These are phyloP conservation scores for Colletotrichum cordylinicola DNA, from an alignment of 2,329 filamentous ascomycete genomes.

Conservation along the genomic window DNA sequence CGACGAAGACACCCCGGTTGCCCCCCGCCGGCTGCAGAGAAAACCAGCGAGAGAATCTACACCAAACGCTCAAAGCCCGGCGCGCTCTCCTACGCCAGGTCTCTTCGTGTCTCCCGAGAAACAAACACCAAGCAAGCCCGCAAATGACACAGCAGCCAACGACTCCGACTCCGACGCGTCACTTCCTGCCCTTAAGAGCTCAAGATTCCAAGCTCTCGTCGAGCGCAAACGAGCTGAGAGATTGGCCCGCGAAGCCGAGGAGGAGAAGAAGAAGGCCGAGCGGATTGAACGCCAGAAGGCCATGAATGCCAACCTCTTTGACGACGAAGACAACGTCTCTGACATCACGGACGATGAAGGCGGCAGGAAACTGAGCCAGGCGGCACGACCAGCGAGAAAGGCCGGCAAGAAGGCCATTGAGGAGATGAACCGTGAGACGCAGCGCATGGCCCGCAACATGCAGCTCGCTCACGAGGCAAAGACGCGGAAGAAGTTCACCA, in stretches of 20 bases:
- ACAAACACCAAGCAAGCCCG: slow-evolving; percentile 33
- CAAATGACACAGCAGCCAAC: slow-evolving; percentile 24
- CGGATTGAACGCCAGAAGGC: slow-evolving; percentile 41
- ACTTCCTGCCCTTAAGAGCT: slow-evolving; percentile 53
- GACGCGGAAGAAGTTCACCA: slow-evolving; percentile 90
- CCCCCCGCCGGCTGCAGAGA: slow-evolving; percentile 45
- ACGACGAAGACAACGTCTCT: slow-evolving; percentile 58
- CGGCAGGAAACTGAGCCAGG: slow-evolving; percentile 72
- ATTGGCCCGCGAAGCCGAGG: slow-evolving; percentile 68
- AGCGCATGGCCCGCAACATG: slow-evolving; percentile 87
- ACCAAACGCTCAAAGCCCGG: slow-evolving; percentile 34
- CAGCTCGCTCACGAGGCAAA: slow-evolving; percentile 89
- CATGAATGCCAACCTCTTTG: slow-evolving; percentile 39
- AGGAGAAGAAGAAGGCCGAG: slow-evolving; percentile 54
- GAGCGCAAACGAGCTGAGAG: slow-evolving; percentile 76
- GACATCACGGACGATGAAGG: slow-evolving; percentile 67
- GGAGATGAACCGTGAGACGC: slow-evolving; percentile 94
- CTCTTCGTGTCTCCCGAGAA: slow-evolving; percentile 62
- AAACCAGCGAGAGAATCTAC: slow-evolving; percentile 38
- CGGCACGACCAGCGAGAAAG: slow-evolving; percentile 75
- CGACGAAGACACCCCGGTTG: slow-evolving; percentile 45
- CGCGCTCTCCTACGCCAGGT: slow-evolving; percentile 41
- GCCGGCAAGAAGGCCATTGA: slow-evolving; percentile 94
- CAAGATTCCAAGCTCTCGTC: slow-evolving; percentile 74
- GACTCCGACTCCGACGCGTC: slow-evolving; percentile 53